Evolutionary conservation across 805 yeast genomes (phyloP), one percentile per base, ranked within the genome.

Genomic region (Nakazawaea ambrosiae): DNA sequence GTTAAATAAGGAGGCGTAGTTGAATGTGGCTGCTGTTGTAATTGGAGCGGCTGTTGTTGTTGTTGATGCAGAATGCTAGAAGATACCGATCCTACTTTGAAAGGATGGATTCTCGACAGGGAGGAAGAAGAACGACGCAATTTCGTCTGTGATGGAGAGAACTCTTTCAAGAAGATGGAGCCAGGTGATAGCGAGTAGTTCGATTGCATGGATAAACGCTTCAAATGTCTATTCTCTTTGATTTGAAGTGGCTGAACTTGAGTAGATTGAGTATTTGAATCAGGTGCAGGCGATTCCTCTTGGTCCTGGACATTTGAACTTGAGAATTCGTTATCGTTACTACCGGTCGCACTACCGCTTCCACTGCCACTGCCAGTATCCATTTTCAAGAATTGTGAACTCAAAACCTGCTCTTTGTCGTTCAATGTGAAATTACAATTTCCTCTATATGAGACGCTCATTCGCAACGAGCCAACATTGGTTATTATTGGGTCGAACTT

Each of bases 391-490:
- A 80, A 76, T 43, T 76, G 81, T 31, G 68, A 68, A 5, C 84
- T 73, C 19, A 81, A 55, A 4, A 78, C 56, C 40, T 75, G 77
- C 49, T 84, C 92, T 29, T 74, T 73, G 47, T 80, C 87, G 44
- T 69, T 74, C 9, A 87, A 61, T 27, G 70, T 61, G 58, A 90
- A 90, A 33, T 74, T 70, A 44, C 77, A 68, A 51, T 87, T 81
- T 27, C 65, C 69, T 40, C 98, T 69, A 50, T 83, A 90, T 2
- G 94, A 81, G 1, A 86, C 92, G 0, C 92, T 76, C 5, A 85
- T 70, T 41, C 75, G 68, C 36, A 90, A 58, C 1, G 80, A 63
- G 0, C 98, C 98, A 32, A 75, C 65, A 6, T 82, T 76, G 0
- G 96, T 86, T 39, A 71, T 66, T 3, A 92, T 74, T 0, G 95